Evolutionary conservation across 2,329 filamentous ascomycete genomes (phyloP), one percentile per base, ranked within the genome.

Genomic region (Fusarium brevicatenulatum): DNA sequence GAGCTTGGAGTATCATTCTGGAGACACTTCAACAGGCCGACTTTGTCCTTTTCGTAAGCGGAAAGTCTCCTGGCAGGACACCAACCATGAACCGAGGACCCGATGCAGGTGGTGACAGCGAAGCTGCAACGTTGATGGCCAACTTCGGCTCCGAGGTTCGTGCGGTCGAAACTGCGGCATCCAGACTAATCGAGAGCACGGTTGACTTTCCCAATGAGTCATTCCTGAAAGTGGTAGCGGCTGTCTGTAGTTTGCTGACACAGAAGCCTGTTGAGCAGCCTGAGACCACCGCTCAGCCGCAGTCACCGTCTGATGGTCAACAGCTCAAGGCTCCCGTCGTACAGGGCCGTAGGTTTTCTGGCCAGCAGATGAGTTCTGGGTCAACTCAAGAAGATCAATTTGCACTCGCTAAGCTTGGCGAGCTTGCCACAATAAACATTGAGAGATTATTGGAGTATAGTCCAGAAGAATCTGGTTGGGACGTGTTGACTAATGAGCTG

Each of bases 1-100:
- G 88, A 19, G 93, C 95, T 2, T 99, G 97, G 93, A 91, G 91
- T 4, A 98, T 99, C 65, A 87, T 99, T 21, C 87, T 99, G 3
- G 95, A 97, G 78, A 97, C 95, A 1, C 84, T 99, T 12, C 95
- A 98, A 78, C 94, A 98, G 80, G 95, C 95, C 6, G 96, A 98
- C 76, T 91, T 97, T 70, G 91, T 98, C 8, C 87, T 98, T 32
- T 93, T 91, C 62, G 87, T 89, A 16, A 90, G 87, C 19, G 87
- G 87, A 16, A 90, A 89, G 74, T 80, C 85, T 9, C 83, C 87
- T 1, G 88, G 86, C 0, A 85, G 86, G 60, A 86, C 87, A 4
- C 84, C 87, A 10, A 83, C 87, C 2, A 82, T 85, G 10, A 83
- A 81, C 18, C 84, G 85, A 66, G 83, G 80, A 2, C 78, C 83